Percentiles rank a stretch among this genome's conserved stretches.
phyloP scores from a whole-genome alignment of 1,284 basidiomycete species.

The Trichosporon inkin region DNA sequence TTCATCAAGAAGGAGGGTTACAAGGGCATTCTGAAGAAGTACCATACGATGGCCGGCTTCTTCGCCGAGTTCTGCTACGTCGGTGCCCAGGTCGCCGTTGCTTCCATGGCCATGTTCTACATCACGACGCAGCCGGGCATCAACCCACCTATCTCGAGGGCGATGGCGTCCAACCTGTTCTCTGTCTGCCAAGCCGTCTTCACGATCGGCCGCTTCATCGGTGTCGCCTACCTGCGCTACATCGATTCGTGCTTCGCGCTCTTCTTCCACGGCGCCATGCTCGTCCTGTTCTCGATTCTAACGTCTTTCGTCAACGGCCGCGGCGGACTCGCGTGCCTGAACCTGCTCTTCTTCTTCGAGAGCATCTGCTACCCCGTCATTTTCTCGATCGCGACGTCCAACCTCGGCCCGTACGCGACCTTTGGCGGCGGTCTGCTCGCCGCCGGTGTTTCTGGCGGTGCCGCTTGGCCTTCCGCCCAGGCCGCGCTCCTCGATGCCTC shows the following conservation, averaged over 20 bases:
- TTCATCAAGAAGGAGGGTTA: conserved; percentile 21
- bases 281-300: conserved; percentile 34
- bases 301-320: conserved; percentile 26
- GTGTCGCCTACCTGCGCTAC: conserved; percentile 30
- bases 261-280: conserved; percentile 26
- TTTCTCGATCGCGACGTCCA: conserved; percentile 32
- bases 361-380: conserved; percentile 35
- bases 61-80: conserved; percentile 31
- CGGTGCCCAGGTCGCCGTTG: conserved; percentile 36
- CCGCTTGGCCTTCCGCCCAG: conserved; percentile 28
- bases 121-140: conserved; percentile 28
- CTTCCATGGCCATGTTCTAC: conserved; percentile 34
- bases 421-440: conserved; percentile 32
- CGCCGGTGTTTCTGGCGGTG: conserved; percentile 33
- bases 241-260: conserved; percentile 36
- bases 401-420: conserved; percentile 31
- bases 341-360: conserved; percentile 39
- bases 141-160: conserved; percentile 14
- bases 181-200: conserved; percentile 36
- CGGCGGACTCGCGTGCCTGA: conserved; percentile 36
- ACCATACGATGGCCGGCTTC: conserved; percentile 31
- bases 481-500: conserved; percentile 11
- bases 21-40: conserved; percentile 30
- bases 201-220: conserved; percentile 39
- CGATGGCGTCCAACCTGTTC: conserved; percentile 35